Evolutionary conservation across 176 grass and related monocot genomes (phyloP).

Genomic region (Panicum miliaceum): DNA sequence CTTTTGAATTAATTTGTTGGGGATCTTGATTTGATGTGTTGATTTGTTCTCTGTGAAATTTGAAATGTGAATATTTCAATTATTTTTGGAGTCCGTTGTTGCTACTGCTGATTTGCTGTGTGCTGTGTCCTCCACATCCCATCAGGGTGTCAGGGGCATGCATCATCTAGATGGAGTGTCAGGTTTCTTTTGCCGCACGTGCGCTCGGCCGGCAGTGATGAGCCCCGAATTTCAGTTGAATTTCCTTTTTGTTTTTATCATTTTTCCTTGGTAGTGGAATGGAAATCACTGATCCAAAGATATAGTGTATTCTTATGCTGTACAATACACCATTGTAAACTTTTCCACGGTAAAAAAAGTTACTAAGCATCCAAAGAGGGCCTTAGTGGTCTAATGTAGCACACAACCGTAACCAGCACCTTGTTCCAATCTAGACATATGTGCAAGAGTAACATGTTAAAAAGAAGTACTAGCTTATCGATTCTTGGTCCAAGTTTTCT

Average conservation of each 20-base stretch:
- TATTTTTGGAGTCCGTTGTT: background rate
- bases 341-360: background rate
- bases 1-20: no score
- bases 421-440: background rate
- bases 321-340: background rate
- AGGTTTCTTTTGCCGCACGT: background rate
- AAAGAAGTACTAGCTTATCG: background rate
- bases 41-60: background rate
- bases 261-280: background rate
- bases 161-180: background rate
- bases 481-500: background rate
- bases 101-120: background rate
- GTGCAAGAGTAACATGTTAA: background rate
- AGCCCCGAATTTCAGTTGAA: background rate
- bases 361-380: background rate
- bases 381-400: background rate
- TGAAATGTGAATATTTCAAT: background rate
- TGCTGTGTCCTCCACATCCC: no score
- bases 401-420: background rate
- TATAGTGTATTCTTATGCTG: no score
- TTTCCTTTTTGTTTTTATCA: background rate
- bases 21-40: no score
- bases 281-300: no score
- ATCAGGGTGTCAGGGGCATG: background rate
- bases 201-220: background rate